Conservation (phyloP, 352 stramenopile genomes). For the Globisporangium spinosum region DNA sequence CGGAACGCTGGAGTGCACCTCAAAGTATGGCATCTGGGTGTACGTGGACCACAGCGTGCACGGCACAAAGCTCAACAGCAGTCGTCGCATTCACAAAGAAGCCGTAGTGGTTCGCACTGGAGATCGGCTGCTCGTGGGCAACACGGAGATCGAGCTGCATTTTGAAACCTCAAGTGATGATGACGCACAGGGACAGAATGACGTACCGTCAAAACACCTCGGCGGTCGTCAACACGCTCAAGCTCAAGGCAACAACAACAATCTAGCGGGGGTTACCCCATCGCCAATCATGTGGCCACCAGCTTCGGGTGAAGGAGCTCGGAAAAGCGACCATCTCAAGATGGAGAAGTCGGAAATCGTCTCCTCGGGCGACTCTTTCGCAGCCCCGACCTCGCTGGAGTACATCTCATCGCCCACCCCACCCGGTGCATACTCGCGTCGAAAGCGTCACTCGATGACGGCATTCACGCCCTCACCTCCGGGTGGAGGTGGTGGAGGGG, state of each 20-base stretch:
- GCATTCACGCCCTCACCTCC: slow-evolving; percentile 19
- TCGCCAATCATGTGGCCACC: slow-evolving; percentile 12
- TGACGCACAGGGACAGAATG: neutral
- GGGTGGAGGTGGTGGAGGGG: slow-evolving; percentile 9
- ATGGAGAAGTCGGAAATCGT: slow-evolving; percentile 27
- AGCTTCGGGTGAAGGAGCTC: neutral
- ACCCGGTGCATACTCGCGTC: slow-evolving; percentile 34
- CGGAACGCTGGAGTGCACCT: slow-evolving; percentile 52
- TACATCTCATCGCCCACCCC: slow-evolving; percentile 56
- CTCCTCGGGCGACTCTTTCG: slow-evolving; percentile 13
- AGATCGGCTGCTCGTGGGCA: slow-evolving; percentile 50
- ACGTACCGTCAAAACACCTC: slow-evolving; percentile 12
- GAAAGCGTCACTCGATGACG: slow-evolving; percentile 54
- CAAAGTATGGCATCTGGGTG: slow-evolving; percentile 53
- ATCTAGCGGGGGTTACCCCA: neutral
- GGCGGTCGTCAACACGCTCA: slow-evolving; percentile 10
- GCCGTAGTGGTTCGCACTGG: slow-evolving; percentile 54
- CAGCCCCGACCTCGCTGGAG: slow-evolving; percentile 31
- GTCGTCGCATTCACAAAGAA: slow-evolving; percentile 34
- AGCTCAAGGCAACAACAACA: neutral
- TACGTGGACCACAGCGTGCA: slow-evolving; percentile 69
- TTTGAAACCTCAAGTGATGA: slow-evolving; percentile 19
- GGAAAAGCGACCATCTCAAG: neutral
- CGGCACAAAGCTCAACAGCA: slow-evolving; percentile 46
- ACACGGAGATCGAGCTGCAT: slow-evolving; percentile 47